Conservation (phyloP, 805 yeast species). For the Saturnispora sanitii region DNA sequence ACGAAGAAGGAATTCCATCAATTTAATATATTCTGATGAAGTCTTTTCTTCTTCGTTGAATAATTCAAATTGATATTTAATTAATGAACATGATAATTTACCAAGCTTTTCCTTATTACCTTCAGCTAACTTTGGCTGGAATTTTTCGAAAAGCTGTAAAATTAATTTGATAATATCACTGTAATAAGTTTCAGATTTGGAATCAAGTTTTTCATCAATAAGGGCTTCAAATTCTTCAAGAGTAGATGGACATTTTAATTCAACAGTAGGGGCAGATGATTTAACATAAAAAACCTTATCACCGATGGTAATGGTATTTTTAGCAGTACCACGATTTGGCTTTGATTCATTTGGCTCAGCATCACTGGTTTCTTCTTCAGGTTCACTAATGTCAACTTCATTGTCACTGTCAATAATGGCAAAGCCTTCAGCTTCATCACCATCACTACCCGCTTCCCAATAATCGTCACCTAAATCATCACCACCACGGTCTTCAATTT, state of each 20-base stretch:
- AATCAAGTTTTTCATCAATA: slow-evolving; percentile 1
- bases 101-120: slow-evolving; percentile 77
- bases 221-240: slow-evolving; percentile 35
- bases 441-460: slow-evolving; percentile 48
- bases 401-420: slow-evolving; percentile 33
- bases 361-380: slow-evolving; percentile 23
- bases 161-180: slow-evolving; percentile 39
- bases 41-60: slow-evolving; percentile 28
- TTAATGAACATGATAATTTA: slow-evolving; percentile 48
- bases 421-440: slow-evolving; percentile 35
- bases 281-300: slow-evolving; percentile 22
- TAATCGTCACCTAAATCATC: slow-evolving; percentile 65
- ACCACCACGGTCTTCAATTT: slow-evolving; percentile 36
- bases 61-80: slow-evolving; percentile 50
- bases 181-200: slow-evolving; percentile 23
- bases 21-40: slow-evolving; percentile 20
- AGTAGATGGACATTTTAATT: slow-evolving; percentile 37
- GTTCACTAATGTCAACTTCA: slow-evolving; percentile 25
- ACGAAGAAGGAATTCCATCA: slow-evolving; percentile 31
- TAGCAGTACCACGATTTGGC: no score
- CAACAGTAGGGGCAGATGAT: slow-evolving; percentile 12
- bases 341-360: slow-evolving; percentile 14
- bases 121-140: slow-evolving; percentile 68
- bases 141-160: slow-evolving; percentile 44
- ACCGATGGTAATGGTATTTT: slow-evolving; percentile 26